A percentile compares a stretch with the other conserved stretches of the same genome.
These are phyloP conservation scores for Lactifluus subvellereus DNA, from an alignment of 768 basidiomycete genomes.

Conservation along the genomic window DNA sequence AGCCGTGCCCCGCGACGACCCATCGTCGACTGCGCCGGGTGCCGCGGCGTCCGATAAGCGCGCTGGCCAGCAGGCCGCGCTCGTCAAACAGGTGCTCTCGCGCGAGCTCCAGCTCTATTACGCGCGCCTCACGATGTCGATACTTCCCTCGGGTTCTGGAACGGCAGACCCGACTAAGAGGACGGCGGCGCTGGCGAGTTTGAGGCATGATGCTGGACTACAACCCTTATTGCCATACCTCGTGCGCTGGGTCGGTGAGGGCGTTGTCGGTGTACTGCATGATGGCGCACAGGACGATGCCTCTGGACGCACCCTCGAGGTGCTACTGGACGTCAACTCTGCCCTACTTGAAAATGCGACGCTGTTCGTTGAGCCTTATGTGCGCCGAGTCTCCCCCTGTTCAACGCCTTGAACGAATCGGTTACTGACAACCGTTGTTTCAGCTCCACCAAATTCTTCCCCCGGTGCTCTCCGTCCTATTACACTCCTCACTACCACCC, in stretches of 20 bases:
- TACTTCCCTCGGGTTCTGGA: constrained; percentile 57
- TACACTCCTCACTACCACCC: constrained; percentile 79
- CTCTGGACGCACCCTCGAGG: constrained; percentile 69
- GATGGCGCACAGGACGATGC: constrained; percentile 47
- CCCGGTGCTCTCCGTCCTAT: constrained; percentile 82
- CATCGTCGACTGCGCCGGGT: constrained; percentile 33
- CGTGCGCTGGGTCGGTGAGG: constrained; percentile 91
- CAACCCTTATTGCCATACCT: constrained; percentile 90
- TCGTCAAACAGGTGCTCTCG: constrained; percentile 89
- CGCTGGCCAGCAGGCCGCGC: constrained; percentile 57
- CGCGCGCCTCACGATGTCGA: constrained; percentile 77
- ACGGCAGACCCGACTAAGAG: constrained; percentile 60
- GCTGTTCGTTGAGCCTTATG: constrained; percentile 94
- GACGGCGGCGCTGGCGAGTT: constrained; percentile 82
- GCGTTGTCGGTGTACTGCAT: constrained; percentile 60
- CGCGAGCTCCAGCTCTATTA: constrained; percentile 95
- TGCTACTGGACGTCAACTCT: constrained; percentile 77
- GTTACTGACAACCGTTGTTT: background rate
- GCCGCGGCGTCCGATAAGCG: constrained; percentile 35
- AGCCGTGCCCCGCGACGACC: constrained; percentile 57
- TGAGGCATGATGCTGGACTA: constrained; percentile 85
- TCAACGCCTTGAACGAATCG: background rate
- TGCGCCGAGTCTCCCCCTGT: constrained; percentile 36
- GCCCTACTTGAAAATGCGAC: constrained; percentile 83
- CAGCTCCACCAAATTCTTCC: constrained; percentile 96